Conservation (phyloP, 352 stramenopile genomes). For the Pythium aquatile region DNA sequence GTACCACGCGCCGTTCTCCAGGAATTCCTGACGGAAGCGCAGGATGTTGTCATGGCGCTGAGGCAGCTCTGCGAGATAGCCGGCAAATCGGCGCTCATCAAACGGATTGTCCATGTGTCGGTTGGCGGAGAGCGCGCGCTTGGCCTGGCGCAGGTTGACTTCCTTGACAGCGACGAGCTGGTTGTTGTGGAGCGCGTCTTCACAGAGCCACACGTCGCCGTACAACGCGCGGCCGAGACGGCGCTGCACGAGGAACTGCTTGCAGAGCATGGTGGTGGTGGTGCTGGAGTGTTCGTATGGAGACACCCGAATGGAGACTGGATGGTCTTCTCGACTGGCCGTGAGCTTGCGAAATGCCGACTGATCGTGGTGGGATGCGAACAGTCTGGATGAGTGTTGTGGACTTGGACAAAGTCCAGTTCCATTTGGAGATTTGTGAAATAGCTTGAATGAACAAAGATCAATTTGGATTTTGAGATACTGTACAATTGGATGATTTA, state of each 20-base stretch:
- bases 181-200: constrained; percentile 28
- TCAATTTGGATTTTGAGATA: not conserved
- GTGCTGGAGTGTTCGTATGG: not conserved
- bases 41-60: constrained; percentile 40
- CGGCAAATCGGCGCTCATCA: constrained; percentile 27
- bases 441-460: not conserved
- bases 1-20: constrained; percentile 39
- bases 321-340: not conserved
- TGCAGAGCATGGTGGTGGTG: not conserved
- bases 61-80: constrained; percentile 25
- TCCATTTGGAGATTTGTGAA: not conserved
- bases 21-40: constrained; percentile 33
- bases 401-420: not conserved
- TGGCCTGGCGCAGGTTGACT: constrained; percentile 30
- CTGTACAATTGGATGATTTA: not conserved
- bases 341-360: not conserved
- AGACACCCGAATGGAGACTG: not conserved
- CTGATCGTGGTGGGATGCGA: not conserved
- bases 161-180: constrained; percentile 52
- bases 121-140: constrained; percentile 23
- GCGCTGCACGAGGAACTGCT: constrained; percentile 12
- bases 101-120: constrained; percentile 44
- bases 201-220: constrained; percentile 41
- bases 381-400: not conserved
- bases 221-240: constrained; percentile 31